These are phyloP conservation scores for Rhodamnia rubescens DNA, from an alignment of 345 rosid genomes.

Conservation along the genomic window DNA sequence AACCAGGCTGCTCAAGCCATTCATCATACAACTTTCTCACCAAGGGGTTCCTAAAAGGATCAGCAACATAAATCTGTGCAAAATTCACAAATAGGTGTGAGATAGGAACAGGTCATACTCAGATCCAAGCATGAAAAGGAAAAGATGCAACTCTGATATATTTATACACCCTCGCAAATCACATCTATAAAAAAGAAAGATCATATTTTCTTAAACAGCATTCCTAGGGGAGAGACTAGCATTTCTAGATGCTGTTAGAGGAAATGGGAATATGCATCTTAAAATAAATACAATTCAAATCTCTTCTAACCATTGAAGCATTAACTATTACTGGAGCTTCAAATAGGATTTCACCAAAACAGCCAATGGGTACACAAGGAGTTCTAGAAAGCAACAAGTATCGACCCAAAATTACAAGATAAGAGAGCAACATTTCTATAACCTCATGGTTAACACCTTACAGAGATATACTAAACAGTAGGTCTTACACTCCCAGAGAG, in stretches of 20 bases:
- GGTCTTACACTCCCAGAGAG: neutral
- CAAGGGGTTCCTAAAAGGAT: conserved; percentile 67
- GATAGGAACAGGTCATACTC: neutral
- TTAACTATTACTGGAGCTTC: neutral
- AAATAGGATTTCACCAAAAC: neutral
- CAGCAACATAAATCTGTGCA: conserved; percentile 38
- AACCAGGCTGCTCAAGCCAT: conserved; percentile 88
- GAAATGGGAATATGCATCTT: neutral
- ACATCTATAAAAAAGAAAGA: neutral
- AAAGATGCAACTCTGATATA: neutral
- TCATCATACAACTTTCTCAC: conserved; percentile 60
- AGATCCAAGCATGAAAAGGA: neutral
- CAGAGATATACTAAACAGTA: neutral
- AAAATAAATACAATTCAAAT: neutral
- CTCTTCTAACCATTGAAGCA: neutral
- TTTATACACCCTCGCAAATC: neutral
- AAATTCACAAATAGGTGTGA: neutral
- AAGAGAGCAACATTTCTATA: neutral
- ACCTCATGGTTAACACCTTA: neutral
- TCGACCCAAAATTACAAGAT: neutral
- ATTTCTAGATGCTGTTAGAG: neutral
- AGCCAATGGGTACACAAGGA: neutral
- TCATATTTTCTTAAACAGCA: neutral
- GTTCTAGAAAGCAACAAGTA: neutral
- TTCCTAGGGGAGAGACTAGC: neutral